Evolutionary conservation across 495 filamentous ascomycete species (phyloP), one percentile per base, ranked within the genome.

Genomic region (Chaetomium cochliodes): DNA sequence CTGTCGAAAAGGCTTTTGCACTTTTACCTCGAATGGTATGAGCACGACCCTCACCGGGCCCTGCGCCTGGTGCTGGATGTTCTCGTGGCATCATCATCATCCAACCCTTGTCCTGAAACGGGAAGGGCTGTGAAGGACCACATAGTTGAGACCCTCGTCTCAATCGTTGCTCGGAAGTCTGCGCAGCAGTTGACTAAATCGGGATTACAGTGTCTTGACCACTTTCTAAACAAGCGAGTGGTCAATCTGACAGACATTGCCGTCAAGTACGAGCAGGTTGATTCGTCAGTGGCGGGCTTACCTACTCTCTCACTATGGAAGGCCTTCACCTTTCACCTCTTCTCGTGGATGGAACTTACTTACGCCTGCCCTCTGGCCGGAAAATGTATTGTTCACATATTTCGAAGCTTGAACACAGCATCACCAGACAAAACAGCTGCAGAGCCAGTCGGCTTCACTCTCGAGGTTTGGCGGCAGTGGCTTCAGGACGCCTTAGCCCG

Each of bases 11-110:
- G 79, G 50, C 72, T 90, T 5, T 91, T 94, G 70, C 76, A 86
- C 16, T 85, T 90, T 56, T 93, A 87, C 67, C 77, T 96, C 65
- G 81, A 86, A 62, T 88, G 86, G 76, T 91, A 86, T 65, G 89
- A 93, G 66, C 84, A 86, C 67, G 84, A 88, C 42, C 88, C 88
- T 63, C 82, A 88, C 28, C 88, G 92, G 58, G 87, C 90, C 33
- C 83, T 92, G 82, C 87, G 87, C 70, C 88, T 91, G 66, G 79
- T 93, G 0, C 74, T 96, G 52, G 79, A 85, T 67, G 81, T 85
- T 50, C 72, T 90, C 58, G 79, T 79, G 41, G 73, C 77, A 22
- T 79, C 86, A 9, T 69, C 87, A 47, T 75, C 70, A 18, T 84
- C 76, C 42, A 83, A 84, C 60, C 81, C 83, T 11, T 72, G 73